Base-by-base conservation (phyloP, 1,284 basidiomycete species). In the Cutaneotrichosporon spelunceum region DNA sequence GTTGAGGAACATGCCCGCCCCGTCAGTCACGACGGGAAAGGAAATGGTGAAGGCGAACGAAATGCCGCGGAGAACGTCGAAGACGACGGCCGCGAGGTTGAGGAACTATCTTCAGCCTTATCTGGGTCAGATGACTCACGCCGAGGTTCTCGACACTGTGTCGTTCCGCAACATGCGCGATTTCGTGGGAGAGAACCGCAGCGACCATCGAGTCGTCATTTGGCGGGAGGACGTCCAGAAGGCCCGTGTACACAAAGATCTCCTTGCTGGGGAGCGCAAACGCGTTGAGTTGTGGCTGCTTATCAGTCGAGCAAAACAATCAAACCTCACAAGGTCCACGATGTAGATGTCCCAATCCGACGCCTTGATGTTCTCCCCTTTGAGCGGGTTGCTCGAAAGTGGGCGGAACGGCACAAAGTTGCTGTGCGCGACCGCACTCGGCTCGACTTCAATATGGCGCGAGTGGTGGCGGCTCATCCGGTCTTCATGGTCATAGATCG, bases 121-220 rank as follows among this genome's bases (percentile, higher is more conserved):
- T n/a, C n/a, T n/a, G n/a, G 3, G 5, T 8, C 9, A 6, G n/a
- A 3, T 4, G 3, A 19, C 79, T 68, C 57, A 80, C 79, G 2
- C 80, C 80, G 9, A 79, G 63, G 64, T 82, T 82, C 69, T 84
- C 82, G 13, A 83, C 82, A 11, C 80, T 77, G 67, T 84, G 82
- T 23, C 82, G 66, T 62, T 83, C 80, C 0, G 77, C 72, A 0
- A 82, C 81, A 66, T 83, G 82, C 3, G 79, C 79, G 39, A 82
- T 79, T 66, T 83, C 82, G 60, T 82, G 82, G 1, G 78, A 78
- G 19, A 83, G 69, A 0, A 83, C 78, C 2, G 81, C 82, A 1
- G 82, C 80, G 14, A 83, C 69, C 45, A 83, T 70, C 4, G 80
- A 72, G 66, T 83, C 81, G 61, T 81, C 78, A 6, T 34, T 34